Conservation (phyloP, 192 early-diverging fungal species). For the Paraglomus brasilianum region DNA sequence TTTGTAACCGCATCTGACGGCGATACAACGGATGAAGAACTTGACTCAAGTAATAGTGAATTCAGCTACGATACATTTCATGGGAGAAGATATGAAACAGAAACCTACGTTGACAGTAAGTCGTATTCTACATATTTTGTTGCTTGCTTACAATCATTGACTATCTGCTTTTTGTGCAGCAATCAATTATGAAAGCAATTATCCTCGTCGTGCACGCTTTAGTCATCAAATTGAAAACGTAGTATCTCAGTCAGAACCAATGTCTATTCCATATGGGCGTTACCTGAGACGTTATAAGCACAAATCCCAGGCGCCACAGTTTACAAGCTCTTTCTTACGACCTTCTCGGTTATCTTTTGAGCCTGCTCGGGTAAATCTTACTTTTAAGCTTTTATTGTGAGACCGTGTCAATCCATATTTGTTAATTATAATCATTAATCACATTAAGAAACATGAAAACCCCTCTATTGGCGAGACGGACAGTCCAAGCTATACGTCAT, state of each 20-base stretch:
- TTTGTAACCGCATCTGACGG: conserved; percentile 16
- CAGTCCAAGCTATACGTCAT: conserved; percentile 19
- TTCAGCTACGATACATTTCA: background rate
- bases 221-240: background rate
- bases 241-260: conserved; percentile 31
- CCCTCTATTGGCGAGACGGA: background rate
- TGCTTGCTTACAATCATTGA: too few species aligned
- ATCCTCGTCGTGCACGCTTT: background rate
- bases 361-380: conserved; percentile 38
- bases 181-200: background rate
- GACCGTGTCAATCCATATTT: background rate
- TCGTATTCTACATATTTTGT: too few species aligned
- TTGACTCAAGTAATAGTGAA: background rate
- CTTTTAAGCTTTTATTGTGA: background rate
- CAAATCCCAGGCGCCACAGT: conserved; percentile 23
- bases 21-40: background rate
- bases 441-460: background rate
- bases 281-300: conserved; percentile 52
- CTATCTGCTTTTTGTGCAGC: background rate
- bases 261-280: conserved; percentile 59
- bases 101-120: conserved; percentile 5
- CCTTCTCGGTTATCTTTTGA: conserved; percentile 46
- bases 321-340: conserved; percentile 47
- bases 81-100: background rate
- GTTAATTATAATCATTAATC: background rate